A percentile compares a stretch with the other conserved stretches of the same genome.
Conservation (phyloP, 2,329 filamentous ascomycete genomes). For the Fusarium illudens region DNA sequence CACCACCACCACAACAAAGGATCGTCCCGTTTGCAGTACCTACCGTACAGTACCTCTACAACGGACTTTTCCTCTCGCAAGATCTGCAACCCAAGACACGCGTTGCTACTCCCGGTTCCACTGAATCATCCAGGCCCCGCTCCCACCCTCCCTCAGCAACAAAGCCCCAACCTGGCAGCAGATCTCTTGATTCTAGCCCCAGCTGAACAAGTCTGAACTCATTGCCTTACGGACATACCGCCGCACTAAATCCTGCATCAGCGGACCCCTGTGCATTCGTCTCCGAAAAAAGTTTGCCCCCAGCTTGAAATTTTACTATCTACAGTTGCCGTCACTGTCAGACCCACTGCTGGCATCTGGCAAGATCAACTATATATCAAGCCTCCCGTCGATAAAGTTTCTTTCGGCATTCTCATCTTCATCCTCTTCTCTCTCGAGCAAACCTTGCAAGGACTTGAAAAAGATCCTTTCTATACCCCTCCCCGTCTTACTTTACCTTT, state of each 20-base stretch:
- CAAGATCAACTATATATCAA: conserved; percentile 38
- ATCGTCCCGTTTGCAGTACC: background rate
- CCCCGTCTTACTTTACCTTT: background rate
- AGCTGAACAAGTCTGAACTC: conserved; percentile 33
- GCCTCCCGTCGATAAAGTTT: conserved; percentile 23
- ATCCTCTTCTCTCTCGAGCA: conserved; percentile 15
- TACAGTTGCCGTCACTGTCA: conserved; percentile 27
- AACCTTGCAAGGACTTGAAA: background rate
- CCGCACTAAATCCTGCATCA: conserved; percentile 43
- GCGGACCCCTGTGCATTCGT: conserved; percentile 28
- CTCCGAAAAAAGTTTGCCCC: conserved; percentile 27
- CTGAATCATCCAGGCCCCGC: conserved; percentile 26
- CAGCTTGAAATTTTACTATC: conserved; percentile 24
- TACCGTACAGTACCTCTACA: background rate
- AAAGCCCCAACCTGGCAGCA: conserved; percentile 5
- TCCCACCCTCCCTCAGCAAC: conserved; percentile 28
- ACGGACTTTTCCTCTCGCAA: conserved; percentile 27
- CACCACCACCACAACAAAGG: conserved; percentile 11
- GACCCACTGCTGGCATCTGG: conserved; percentile 24
- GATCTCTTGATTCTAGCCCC: conserved; percentile 32
- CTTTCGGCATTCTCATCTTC: conserved; percentile 15
- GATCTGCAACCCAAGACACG: conserved; percentile 26
- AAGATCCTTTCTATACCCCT: conserved; percentile 18
- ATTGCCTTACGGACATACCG: conserved; percentile 44
- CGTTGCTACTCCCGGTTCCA: conserved; percentile 27